A percentile compares a stretch with the other conserved stretches of the same genome.
phyloP scores from a whole-genome alignment of 768 basidiomycete species.

The Macrolepiota dolichaula region DNA sequence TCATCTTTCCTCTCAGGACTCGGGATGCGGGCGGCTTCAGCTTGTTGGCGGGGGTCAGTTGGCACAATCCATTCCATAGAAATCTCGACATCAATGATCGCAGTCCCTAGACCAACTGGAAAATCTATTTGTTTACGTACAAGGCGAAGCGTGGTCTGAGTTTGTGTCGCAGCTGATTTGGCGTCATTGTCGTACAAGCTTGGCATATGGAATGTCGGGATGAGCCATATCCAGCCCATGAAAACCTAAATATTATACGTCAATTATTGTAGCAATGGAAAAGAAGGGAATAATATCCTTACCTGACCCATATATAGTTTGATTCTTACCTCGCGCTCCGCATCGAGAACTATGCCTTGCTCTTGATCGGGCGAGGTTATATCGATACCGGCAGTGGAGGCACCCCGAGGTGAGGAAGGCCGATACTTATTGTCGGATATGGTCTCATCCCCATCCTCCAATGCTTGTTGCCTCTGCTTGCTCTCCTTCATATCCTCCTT shows the following conservation, averaged over 20 bases:
- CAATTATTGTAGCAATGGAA: conserved; percentile 1
- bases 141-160: conserved; percentile 38
- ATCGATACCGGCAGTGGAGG: background rate
- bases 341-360: conserved; percentile 58
- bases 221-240: conserved; percentile 85
- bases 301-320: conserved; percentile 77
- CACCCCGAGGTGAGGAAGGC: background rate
- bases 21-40: conserved; percentile 11
- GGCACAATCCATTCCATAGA: conserved; percentile 46
- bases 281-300: conserved; percentile 8
- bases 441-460: background rate
- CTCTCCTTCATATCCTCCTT: conserved; percentile 26
- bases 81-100: conserved; percentile 66
- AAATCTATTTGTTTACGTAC: conserved; percentile 73
- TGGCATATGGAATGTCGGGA: conserved; percentile 79
- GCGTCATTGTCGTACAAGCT: conserved; percentile 28
- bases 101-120: conserved; percentile 66
- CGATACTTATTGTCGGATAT: background rate
- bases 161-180: conserved; percentile 13
- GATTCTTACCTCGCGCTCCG: conserved; percentile 62
- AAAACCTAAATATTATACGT: conserved; percentile 44
- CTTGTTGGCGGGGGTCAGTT: background rate
- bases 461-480: background rate
- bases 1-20: conserved; percentile 14
- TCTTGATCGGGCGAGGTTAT: conserved; percentile 2